Base-by-base conservation (phyloP, 1,139 yeast species). In the Nakaseomyces sp. region DNA sequence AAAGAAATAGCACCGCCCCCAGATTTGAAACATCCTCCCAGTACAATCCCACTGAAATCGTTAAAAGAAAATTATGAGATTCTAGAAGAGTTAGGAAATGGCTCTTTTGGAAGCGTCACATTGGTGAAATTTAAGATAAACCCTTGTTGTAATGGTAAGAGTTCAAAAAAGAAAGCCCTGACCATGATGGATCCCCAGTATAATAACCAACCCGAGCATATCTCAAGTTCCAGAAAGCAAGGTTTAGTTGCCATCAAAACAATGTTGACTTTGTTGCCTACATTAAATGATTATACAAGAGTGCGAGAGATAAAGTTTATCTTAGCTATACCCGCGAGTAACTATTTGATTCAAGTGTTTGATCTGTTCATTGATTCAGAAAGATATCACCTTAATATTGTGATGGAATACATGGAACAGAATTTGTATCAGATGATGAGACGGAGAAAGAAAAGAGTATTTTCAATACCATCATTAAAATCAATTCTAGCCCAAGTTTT, bases 391-490 rank as follows among this genome's bases (percentile, higher is more conserved):
- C 70, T 87, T 46, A 88, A 85, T 57, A 84, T 89, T 37, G 82
- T 84, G 5, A 87, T 89, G 95, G 97, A 91, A 62, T 73, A 81
- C 20, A 76, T 89, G 86, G 85, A 81, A 52, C 87, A 80, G 63
- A 87, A 81, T 57, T 69, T 91, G 46, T 79, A 79, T 55, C 88
- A 85, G 59, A 69, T 83, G 55, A 80, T 84, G 72, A 76, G 72
- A 48, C 67, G 75, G 22, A 69, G 89, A 49, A 72, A 71, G 45
- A 64, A 66, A 24, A 65, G 68, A 25, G 66, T 64, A 1, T 80
- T 86, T 50, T 73, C 85, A 3, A 66, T 73, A 1, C 66, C 66
- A n/a, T 78, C 87, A 2, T 60, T 84, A 43, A 77, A 73, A 50
- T 76, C 85, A 41, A 79, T 87, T 37, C 64, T 84, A 41, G 61